A percentile compares a stretch with the other conserved stretches of the same genome.
phyloP scores from a whole-genome alignment of 176 grass and related monocot genomes.

The Tillandsia leiboldiana region DNA sequence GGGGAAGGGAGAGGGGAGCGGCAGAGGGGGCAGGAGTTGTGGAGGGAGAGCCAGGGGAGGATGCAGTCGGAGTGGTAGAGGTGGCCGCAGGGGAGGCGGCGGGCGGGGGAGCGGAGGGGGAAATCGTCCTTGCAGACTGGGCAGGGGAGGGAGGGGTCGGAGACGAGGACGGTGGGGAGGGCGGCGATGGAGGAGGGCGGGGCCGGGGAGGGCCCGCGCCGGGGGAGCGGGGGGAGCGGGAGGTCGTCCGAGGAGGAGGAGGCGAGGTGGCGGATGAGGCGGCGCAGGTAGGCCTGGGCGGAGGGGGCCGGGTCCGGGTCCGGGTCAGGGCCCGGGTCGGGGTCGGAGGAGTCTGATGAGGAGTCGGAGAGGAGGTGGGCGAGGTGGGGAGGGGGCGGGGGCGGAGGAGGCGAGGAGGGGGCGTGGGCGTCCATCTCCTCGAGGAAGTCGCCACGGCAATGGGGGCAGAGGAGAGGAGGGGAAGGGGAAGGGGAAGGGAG shows the following conservation, averaged over 20 bases:
- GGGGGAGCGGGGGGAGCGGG: not conserved
- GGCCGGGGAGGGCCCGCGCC: conserved; percentile 3
- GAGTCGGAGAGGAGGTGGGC: not conserved
- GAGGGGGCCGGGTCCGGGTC: conserved; percentile 7
- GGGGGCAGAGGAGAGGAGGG: conserved; percentile 16
- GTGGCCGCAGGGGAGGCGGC: conserved; percentile 30
- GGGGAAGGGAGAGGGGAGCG: conserved; percentile 13
- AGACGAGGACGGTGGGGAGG: conserved; percentile 13
- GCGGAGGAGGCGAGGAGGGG: not conserved
- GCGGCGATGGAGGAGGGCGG: conserved; percentile 18
- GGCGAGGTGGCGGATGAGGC: conserved; percentile 16
- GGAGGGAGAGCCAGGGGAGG: conserved; percentile 28
- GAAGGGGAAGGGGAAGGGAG: conserved; percentile 8
- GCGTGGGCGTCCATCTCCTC: conserved; percentile 3
- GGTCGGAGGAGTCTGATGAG: not conserved
- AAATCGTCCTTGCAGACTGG: conserved; percentile 35
- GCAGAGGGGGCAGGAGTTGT: conserved; percentile 33
- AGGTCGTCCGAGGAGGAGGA: not conserved
- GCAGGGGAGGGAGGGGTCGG: conserved; percentile 12
- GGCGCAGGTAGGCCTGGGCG: conserved; percentile 11
- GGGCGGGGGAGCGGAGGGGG: not conserved
- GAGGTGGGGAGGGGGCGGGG: not conserved
- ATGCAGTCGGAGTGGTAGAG: conserved; percentile 37
- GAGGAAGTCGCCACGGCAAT: conserved; percentile 16
- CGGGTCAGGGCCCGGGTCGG: not conserved